These are phyloP conservation scores for Populus pruinosa DNA, from an alignment of 345 rosid genomes.

Conservation along the genomic window DNA sequence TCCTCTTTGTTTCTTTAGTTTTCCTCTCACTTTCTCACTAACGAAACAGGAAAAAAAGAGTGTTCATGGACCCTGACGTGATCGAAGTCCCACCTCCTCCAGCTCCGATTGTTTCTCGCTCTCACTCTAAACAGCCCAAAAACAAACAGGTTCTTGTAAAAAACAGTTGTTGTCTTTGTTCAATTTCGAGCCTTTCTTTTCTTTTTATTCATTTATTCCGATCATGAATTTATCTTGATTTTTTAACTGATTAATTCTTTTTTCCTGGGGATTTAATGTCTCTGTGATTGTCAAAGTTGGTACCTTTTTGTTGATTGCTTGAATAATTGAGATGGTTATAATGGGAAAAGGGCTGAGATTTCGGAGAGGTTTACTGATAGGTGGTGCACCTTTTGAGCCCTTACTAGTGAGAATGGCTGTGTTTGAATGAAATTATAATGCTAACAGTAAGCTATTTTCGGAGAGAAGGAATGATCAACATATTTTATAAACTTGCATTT, in stretches of 20 bases:
- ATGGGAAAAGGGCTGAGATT: neutral
- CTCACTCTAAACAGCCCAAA: constrained; percentile 27
- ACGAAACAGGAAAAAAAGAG: constrained; percentile 33
- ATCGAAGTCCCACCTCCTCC: constrained; percentile 56
- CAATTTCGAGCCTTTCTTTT: neutral
- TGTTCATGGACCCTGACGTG: constrained; percentile 59
- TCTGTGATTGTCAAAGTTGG: neutral
- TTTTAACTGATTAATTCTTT: neutral
- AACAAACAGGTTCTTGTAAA: constrained; percentile 45
- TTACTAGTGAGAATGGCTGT: neutral
- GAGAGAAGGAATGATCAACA: neutral
- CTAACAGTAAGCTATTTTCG: neutral
- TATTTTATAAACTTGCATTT: neutral
- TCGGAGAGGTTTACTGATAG: neutral
- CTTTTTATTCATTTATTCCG: neutral
- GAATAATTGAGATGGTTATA: neutral
- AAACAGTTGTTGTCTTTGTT: neutral
- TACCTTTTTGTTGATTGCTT: neutral
- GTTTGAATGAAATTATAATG: neutral
- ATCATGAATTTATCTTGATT: neutral
- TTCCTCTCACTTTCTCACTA: constrained; percentile 19
- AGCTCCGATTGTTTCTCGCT: constrained; percentile 28
- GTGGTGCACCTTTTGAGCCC: neutral
- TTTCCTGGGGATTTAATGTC: neutral
- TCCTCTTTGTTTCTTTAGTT: neutral